Percentiles rank a stretch among this genome's conserved stretches.
phyloP scores from a whole-genome alignment of 768 basidiomycete species.

The Suillus subluteus region DNA sequence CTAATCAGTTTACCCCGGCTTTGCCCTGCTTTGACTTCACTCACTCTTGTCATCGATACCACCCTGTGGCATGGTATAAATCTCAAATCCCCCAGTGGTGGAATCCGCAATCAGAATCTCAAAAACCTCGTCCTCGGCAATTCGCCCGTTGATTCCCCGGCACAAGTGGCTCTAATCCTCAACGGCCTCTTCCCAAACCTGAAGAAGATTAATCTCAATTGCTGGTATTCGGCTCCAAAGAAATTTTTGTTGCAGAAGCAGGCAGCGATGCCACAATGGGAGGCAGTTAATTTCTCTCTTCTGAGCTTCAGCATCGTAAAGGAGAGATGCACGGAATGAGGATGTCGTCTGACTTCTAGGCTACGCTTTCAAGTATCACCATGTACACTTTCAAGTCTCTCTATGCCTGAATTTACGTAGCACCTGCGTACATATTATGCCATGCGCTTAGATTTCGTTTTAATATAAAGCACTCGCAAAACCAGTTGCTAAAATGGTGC shows the following conservation, averaged over 20 bases:
- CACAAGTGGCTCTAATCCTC: constrained; percentile 18
- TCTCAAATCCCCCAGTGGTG: no score
- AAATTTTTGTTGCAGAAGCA: background rate
- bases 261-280: background rate
- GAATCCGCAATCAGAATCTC: no score
- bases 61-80: no score
- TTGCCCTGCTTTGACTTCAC: no score
- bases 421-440: background rate
- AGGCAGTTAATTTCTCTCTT: background rate
- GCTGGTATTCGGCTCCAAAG: constrained; percentile 29
- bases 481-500: background rate
- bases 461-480: background rate
- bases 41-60: no score
- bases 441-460: background rate
- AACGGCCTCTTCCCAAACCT: constrained; percentile 23
- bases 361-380: background rate
- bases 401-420: no score
- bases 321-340: background rate
- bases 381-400: background rate
- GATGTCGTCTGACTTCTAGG: background rate
- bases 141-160: no score
- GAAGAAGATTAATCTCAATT: constrained; percentile 21
- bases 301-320: background rate
- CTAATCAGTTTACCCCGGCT: no score
- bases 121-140: no score